Base-by-base conservation (phyloP, 2,329 filamentous ascomycete species). In the Fusarium caatingaense region DNA sequence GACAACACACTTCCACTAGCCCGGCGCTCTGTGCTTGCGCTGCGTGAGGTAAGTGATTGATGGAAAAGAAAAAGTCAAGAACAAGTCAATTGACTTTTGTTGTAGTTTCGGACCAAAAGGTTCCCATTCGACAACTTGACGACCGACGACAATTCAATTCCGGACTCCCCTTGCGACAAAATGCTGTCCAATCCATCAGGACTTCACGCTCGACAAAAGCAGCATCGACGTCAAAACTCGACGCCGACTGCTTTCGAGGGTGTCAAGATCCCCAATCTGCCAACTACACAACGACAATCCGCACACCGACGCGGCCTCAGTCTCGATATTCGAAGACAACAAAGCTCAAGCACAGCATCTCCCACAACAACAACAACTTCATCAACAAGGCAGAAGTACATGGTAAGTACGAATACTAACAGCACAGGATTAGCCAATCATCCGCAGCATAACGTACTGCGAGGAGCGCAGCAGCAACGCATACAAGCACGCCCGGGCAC, bases 381-480 rank as follows among this genome's bases (percentile, higher is more conserved):
- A 28, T 28, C 27, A 55, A 70, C 76, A 71, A 62, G 76, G 76
- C 78, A 79, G 69, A 73, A 76, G 54, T 73, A 74, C 57, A 77
- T 78, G 83, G 83, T 87, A 85, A 85, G 84, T 83, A 85, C 80
- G 72, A 74, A 77, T 80, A 86, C 84, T 83, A 88, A 86, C 83
- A 80, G 84, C 79, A 79, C 83, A 85, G 84, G 84, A 87, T 82
- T 84, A 84, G 75, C 87, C 83, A 83, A 71, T 65, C 74, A 67
- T 75, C 83, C 84, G 87, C 92, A 94, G 88, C 91, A 93, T 88
- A 73, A 76, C 58, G 87, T 89, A 84, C 88, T 93, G 90, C 92
- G 91, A 91, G 92, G 93, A 92, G 88, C 91, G 90, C 93, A 95
- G 89, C 89, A 93, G 90, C 92, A 94, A 86, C 89, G 89, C 88